A percentile compares a stretch with the other conserved stretches of the same genome.
Evolutionary conservation across 108 stramenopile genomes (phyloP).

Genomic region (Pelagomonas calceolata): DNA sequence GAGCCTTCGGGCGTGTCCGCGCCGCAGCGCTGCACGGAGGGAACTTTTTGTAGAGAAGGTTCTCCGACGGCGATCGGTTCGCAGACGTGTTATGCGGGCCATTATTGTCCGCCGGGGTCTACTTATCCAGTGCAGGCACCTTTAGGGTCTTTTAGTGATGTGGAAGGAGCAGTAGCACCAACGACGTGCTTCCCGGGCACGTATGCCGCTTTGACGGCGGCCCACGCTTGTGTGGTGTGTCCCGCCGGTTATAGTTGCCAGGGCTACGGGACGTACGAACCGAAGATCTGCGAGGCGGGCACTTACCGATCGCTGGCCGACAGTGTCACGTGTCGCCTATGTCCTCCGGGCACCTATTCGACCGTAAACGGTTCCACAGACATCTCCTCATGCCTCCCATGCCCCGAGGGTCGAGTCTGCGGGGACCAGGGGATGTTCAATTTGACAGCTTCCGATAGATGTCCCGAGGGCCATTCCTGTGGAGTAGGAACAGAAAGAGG

Average conservation of each 20-base stretch:
- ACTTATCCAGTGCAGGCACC: slow-evolving; percentile 50
- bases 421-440: slow-evolving; percentile 49
- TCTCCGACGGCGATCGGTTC: slow-evolving; percentile 47
- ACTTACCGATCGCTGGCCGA: slow-evolving; percentile 63
- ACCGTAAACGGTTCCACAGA: slow-evolving; percentile 52
- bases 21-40: slow-evolving; percentile 65
- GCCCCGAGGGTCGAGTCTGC: slow-evolving; percentile 58
- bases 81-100: slow-evolving; percentile 58
- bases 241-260: slow-evolving; percentile 63
- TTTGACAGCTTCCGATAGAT: slow-evolving; percentile 31
- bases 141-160: slow-evolving; percentile 50
- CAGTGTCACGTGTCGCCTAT: slow-evolving; percentile 58
- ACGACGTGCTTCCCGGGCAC: slow-evolving; percentile 72
- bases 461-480: slow-evolving; percentile 61
- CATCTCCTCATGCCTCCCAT: slow-evolving; percentile 66
- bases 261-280: slow-evolving; percentile 67
- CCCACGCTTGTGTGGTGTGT: slow-evolving; percentile 47
- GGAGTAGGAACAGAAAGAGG: slow-evolving; percentile 47
- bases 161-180: slow-evolving; percentile 51
- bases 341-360: slow-evolving; percentile 63
- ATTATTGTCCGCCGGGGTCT: slow-evolving; percentile 60
- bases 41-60: slow-evolving; percentile 55
- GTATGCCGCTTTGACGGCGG: slow-evolving; percentile 57
- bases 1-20: slow-evolving; percentile 40
- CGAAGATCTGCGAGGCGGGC: slow-evolving; percentile 60